Percentiles rank a stretch among this genome's conserved stretches.
Conservation (phyloP, 257 asterid species). For the Euphrasia confusa region DNA sequence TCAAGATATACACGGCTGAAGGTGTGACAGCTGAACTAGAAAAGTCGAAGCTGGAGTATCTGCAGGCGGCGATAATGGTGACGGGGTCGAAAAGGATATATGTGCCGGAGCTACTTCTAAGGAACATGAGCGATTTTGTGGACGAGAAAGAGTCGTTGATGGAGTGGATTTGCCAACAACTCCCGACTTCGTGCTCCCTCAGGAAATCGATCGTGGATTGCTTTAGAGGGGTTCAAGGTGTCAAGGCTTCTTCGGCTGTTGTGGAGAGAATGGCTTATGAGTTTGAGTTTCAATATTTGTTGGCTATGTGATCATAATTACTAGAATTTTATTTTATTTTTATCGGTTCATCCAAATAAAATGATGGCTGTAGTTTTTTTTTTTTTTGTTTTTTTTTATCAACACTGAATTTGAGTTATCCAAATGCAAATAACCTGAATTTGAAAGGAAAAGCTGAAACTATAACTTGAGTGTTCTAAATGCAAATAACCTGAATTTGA, state of each 20-base stretch:
- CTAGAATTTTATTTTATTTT: no score
- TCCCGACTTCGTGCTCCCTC: conserved; percentile 69
- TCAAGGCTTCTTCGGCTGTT: conserved; percentile 39
- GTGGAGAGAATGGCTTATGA: conserved; percentile 73
- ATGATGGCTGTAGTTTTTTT: no score
- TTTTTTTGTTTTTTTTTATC: no score
- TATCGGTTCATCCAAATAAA: no score
- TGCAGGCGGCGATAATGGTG: conserved; percentile 76
- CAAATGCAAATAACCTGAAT: no score
- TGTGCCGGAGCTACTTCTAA: conserved; percentile 68
- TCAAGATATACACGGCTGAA: conserved; percentile 73
- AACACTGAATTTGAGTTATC: no score
- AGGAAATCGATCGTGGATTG: conserved; percentile 77
- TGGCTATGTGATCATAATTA: conserved; percentile 20
- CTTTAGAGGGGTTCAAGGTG: conserved; percentile 38
- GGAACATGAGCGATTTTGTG: conserved; percentile 61
- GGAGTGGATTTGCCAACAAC: conserved; percentile 76
- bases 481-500: no score
- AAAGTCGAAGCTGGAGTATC: conserved; percentile 66
- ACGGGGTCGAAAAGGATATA: conserved; percentile 48
- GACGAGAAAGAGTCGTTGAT: conserved; percentile 47
- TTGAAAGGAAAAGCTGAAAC: no score
- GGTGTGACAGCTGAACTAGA: conserved; percentile 67
- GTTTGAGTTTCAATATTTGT: conserved; percentile 79
- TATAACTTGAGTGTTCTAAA: no score